Evolutionary conservation across 495 filamentous ascomycete species (phyloP).

Genomic region (Tuber melanosporum): DNA sequence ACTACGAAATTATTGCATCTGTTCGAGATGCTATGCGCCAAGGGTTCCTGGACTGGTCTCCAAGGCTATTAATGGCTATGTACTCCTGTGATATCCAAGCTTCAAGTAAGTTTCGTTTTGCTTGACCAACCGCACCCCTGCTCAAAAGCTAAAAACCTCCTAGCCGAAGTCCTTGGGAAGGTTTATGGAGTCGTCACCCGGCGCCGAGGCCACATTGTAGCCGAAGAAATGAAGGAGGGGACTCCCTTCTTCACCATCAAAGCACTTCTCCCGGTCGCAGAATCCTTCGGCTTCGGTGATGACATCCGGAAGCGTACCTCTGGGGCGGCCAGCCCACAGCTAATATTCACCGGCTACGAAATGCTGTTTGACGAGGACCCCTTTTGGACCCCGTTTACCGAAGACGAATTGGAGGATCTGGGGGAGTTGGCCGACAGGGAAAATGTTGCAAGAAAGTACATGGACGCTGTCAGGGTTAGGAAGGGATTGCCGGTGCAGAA

Average conservation of each 20-base stretch:
- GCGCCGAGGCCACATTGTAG: constrained; percentile 79
- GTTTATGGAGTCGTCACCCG: constrained; percentile 91
- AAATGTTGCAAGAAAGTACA: constrained; percentile 92
- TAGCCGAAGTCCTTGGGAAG: constrained; percentile 85
- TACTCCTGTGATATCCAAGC: constrained; percentile 97
- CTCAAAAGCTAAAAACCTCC: constrained; percentile 15
- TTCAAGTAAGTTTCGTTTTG: constrained; percentile 56
- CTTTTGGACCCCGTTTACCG: constrained; percentile 94
- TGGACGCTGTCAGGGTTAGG: constrained; percentile 74
- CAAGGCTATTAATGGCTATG: constrained; percentile 91
- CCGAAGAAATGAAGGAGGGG: constrained; percentile 87
- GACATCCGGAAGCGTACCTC: constrained; percentile 93
- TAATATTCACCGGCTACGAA: constrained; percentile 89
- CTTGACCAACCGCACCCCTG: constrained; percentile 1
- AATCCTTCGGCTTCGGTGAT: constrained; percentile 91
- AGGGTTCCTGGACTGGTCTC: constrained; percentile 92
- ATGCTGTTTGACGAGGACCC: constrained; percentile 83
- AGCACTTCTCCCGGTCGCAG: constrained; percentile 77
- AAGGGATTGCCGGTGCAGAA: constrained; percentile 80
- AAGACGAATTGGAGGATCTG: constrained; percentile 93
- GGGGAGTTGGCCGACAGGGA: constrained; percentile 87
- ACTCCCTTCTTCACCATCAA: constrained; percentile 93
- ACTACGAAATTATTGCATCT: constrained; percentile 82
- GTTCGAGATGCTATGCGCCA: constrained; percentile 77
- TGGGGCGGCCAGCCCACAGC: constrained; percentile 81